Evolutionary conservation across 2,329 filamentous ascomycete genomes (phyloP).

Genomic region (Aspergillus calidoustus): DNA sequence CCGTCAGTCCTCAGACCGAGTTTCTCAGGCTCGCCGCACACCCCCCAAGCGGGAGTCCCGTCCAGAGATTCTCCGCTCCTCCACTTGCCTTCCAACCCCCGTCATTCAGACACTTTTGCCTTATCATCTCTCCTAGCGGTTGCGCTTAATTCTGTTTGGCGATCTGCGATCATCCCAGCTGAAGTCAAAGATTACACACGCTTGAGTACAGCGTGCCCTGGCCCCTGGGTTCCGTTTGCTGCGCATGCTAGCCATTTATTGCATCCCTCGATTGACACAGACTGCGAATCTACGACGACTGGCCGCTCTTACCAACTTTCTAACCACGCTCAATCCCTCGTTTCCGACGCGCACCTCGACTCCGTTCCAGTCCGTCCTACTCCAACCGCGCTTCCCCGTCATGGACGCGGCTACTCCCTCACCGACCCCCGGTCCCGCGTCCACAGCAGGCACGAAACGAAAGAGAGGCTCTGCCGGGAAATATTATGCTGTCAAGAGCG

Average conservation of each 20-base stretch:
- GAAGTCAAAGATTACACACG: conserved; percentile 12
- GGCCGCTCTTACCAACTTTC: conserved; percentile 15
- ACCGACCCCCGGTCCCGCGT: conserved; percentile 39
- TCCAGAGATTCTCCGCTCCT: not conserved
- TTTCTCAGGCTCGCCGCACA: not conserved
- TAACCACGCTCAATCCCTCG: not conserved
- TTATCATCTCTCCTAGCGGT: not conserved
- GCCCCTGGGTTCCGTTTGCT: conserved; percentile 32
- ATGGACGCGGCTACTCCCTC: conserved; percentile 43
- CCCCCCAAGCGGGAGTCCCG: not conserved
- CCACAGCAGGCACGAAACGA: conserved; percentile 57
- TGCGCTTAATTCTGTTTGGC: not conserved
- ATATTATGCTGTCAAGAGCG: conserved; percentile 67
- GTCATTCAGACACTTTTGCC: not conserved
- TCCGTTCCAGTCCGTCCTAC: not conserved
- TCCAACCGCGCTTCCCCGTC: conserved; percentile 11
- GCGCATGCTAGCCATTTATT: conserved; percentile 28
- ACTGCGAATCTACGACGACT: conserved; percentile 20
- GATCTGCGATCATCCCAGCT: not conserved
- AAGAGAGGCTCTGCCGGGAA: conserved; percentile 59
- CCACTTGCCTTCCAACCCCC: not conserved
- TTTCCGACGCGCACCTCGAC: not conserved
- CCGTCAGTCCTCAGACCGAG: too few species aligned
- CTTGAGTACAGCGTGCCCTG: conserved; percentile 25
- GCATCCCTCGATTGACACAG: conserved; percentile 22